Evolutionary conservation across 2,329 filamentous ascomycete species (phyloP), one percentile per base, ranked within the genome.

Genomic region (Pezicula neosporulosa): DNA sequence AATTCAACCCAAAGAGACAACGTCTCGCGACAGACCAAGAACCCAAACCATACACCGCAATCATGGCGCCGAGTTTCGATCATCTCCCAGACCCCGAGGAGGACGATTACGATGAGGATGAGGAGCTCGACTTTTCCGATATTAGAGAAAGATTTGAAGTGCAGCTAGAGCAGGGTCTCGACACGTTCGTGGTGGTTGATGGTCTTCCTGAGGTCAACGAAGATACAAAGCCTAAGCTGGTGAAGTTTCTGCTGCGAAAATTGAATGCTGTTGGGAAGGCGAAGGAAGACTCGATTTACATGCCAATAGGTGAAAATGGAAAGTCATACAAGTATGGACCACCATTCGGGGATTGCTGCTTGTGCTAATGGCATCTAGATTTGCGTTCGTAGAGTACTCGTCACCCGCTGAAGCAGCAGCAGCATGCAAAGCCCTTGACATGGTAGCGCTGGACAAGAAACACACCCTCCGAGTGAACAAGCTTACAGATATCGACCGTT

Each of bases 391-490:
- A 64, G 94, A 99, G 72, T 99, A 93, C 73, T 87, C 90, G 57
- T 91, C 91, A 12, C 80, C 94, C 51, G 90, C 87, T 66, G 92
- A 97, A 76, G 94, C 94, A 27, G 80, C 89, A 51, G 89, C 89
- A 49, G 94, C 93, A 51, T 90, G 92, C 63, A 92, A 96, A 71
- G 84, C 89, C 65, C 86, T 99, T 53, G 86, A 99, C 71, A 83
- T 84, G 64, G 85, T 88, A 6, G 83, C 93, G 42, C 87, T 99
- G 65, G 94, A 99, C 77, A 97, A 95, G 82, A 97, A 87, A 76
- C 92, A 99, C 80, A 96, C 83, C 48, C 83, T 99, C 63, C 82
- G 87, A 58, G 92, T 99, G 63, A 99, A 99, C 84, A 99, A 99
- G 76, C 81, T 99, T 64, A 97, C 92, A 64, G 94, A 99, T 69